phyloP scores from a whole-genome alignment of 2,329 filamentous ascomycete species.

The Microdochium nivale region DNA sequence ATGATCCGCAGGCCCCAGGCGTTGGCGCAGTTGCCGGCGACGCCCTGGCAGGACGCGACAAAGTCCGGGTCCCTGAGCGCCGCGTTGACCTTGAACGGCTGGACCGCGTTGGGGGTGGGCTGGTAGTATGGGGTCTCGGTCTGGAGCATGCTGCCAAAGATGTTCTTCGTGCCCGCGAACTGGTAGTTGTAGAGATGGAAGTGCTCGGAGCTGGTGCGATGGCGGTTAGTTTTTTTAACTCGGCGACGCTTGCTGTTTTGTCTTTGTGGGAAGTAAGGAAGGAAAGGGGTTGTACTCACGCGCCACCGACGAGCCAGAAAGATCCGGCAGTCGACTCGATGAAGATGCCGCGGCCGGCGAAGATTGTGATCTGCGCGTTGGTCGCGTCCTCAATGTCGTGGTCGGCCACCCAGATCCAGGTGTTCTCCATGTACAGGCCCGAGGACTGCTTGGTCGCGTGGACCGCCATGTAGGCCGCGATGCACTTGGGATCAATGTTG shows the following conservation, averaged over 20 bases:
- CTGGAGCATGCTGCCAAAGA: conserved; percentile 53
- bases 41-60: conserved; percentile 28
- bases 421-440: conserved; percentile 33
- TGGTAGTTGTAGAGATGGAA: conserved; percentile 56
- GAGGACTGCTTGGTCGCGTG: conserved; percentile 24
- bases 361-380: conserved; percentile 42
- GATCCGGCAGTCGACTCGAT: conserved; percentile 28
- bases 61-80: conserved; percentile 38
- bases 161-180: conserved; percentile 43
- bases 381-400: conserved; percentile 44
- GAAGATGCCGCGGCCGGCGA: conserved; percentile 39
- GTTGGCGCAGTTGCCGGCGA: conserved; percentile 28
- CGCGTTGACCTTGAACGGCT: conserved; percentile 36
- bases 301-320: conserved; percentile 51
- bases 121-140: conserved; percentile 60
- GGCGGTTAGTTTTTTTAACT: not conserved
- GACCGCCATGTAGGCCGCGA: conserved; percentile 28
- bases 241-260: too few relatives aligned
- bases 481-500: conserved; percentile 21
- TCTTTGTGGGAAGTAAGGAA: not conserved
- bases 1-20: conserved; percentile 54
- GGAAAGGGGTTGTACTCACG: conserved; percentile 8
- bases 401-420: conserved; percentile 36
- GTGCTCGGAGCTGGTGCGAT: conserved; percentile 38
- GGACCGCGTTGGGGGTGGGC: conserved; percentile 43